Conservation (phyloP, 1,284 basidiomycete genomes). For the Veloporphyrellus conicus region DNA sequence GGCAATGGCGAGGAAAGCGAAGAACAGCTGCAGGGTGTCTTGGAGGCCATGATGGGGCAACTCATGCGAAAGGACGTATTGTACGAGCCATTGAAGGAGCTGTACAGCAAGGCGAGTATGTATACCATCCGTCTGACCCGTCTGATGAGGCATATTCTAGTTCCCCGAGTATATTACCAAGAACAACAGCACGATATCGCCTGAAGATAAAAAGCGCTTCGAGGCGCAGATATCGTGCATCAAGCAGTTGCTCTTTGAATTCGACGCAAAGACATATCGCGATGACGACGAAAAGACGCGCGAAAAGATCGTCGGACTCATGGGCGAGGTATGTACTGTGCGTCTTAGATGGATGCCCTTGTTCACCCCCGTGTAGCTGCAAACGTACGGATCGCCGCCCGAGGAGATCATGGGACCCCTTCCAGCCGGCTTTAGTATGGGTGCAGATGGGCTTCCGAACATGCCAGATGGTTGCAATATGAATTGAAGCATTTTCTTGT, state of each 20-base stretch:
- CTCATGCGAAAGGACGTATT: constrained; percentile 95
- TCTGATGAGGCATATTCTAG: constrained; percentile 38
- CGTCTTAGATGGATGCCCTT: constrained; percentile 1
- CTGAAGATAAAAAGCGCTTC: constrained; percentile 68
- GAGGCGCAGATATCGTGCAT: constrained; percentile 66
- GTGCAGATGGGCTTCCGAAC: constrained; percentile 54
- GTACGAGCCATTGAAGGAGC: constrained; percentile 88
- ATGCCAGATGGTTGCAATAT: constrained; percentile 52
- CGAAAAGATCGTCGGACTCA: constrained; percentile 60
- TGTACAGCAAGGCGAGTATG: constrained; percentile 68
- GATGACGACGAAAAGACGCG: constrained; percentile 58
- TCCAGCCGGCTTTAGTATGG: constrained; percentile 69
- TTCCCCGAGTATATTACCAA: constrained; percentile 74
- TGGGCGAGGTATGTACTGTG: constrained; percentile 61
- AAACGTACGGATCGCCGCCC: constrained; percentile 83
- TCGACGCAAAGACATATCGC: constrained; percentile 64
- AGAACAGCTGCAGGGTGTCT: constrained; percentile 42
- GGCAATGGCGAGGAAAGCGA: constrained; percentile 33
- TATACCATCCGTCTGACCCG: background rate
- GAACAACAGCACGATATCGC: constrained; percentile 46
- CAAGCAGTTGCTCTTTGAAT: constrained; percentile 64
- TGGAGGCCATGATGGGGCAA: constrained; percentile 82
- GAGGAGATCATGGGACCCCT: constrained; percentile 88
- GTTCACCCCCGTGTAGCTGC: constrained; percentile 53
- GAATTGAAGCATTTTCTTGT: constrained; percentile 8